Percentiles rank a stretch among this genome's conserved stretches.
phyloP scores from a whole-genome alignment of 1,284 basidiomycete species.

The Irpex sp. region DNA sequence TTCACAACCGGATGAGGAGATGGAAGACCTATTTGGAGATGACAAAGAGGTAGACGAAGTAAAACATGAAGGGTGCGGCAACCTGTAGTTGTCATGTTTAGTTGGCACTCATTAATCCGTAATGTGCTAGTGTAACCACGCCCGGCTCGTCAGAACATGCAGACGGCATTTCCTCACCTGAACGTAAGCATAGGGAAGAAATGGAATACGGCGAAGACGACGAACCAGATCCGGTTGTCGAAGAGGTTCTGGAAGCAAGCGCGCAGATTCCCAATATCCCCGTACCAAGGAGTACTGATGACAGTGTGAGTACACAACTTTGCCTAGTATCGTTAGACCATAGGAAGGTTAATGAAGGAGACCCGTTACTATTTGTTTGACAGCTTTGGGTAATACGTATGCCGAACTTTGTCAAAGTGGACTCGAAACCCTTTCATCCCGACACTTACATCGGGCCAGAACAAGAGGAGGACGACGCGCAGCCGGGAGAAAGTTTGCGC shows the following conservation, averaged over 20 bases:
- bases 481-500: constrained; percentile 50
- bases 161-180: constrained; percentile 65
- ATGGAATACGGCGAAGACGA: constrained; percentile 84
- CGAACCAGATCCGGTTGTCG: constrained; percentile 44
- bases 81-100: neutral
- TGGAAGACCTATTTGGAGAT: constrained; percentile 78
- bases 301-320: constrained; percentile 47
- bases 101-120: neutral
- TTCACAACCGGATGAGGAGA: constrained; percentile 49
- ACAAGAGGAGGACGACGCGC: constrained; percentile 65
- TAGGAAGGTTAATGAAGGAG: constrained; percentile 5
- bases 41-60: constrained; percentile 57
- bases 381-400: constrained; percentile 82
- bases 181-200: constrained; percentile 62
- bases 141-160: constrained; percentile 47
- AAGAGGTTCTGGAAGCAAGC: constrained; percentile 61
- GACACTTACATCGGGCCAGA: constrained; percentile 80
- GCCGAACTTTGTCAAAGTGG: constrained; percentile 81
- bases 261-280: constrained; percentile 78
- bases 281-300: constrained; percentile 66
- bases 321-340: neutral
- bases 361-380: constrained; percentile 6
- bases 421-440: constrained; percentile 79
- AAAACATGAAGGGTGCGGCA: constrained; percentile 28
- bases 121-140: constrained; percentile 11